phyloP scores from a whole-genome alignment of 225 moss, liverwort and hornwort species.

The Neckera pumila region DNA sequence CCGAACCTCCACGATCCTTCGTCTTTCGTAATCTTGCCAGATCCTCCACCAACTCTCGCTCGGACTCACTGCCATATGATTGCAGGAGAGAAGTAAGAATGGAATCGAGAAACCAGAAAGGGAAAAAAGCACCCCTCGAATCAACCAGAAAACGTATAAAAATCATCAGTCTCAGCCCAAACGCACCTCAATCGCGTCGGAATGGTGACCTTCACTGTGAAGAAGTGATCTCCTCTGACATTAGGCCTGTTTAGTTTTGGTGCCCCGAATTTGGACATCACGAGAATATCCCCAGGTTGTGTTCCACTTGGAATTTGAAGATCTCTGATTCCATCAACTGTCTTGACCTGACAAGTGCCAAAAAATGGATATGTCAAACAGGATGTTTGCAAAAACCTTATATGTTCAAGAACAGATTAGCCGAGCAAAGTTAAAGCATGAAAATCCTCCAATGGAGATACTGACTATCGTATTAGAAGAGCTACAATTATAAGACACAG shows the following conservation, averaged over 20 bases:
- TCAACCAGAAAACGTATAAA: background rate
- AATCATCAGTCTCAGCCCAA: background rate
- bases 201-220: constrained; percentile 86
- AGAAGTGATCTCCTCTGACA: constrained; percentile 88
- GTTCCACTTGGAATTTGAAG: constrained; percentile 83
- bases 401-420: background rate
- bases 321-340: constrained; percentile 71
- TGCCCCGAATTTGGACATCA: constrained; percentile 80
- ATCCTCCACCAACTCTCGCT: constrained; percentile 78
- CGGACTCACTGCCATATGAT: constrained; percentile 55
- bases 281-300: constrained; percentile 87
- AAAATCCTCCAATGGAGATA: background rate
- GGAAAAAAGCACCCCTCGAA: background rate
- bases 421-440: background rate
- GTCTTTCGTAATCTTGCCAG: constrained; percentile 63
- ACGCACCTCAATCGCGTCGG: constrained; percentile 89
- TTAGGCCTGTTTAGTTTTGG: constrained; percentile 90
- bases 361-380: background rate
- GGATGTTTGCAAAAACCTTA: background rate
- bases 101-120: background rate
- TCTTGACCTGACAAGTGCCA: constrained; percentile 58
- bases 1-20: constrained; percentile 56
- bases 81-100: background rate
- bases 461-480: background rate
- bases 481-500: background rate